These are phyloP conservation scores for Monilinia fructicola DNA, from an alignment of 2,329 filamentous ascomycete species.

Conservation along the genomic window DNA sequence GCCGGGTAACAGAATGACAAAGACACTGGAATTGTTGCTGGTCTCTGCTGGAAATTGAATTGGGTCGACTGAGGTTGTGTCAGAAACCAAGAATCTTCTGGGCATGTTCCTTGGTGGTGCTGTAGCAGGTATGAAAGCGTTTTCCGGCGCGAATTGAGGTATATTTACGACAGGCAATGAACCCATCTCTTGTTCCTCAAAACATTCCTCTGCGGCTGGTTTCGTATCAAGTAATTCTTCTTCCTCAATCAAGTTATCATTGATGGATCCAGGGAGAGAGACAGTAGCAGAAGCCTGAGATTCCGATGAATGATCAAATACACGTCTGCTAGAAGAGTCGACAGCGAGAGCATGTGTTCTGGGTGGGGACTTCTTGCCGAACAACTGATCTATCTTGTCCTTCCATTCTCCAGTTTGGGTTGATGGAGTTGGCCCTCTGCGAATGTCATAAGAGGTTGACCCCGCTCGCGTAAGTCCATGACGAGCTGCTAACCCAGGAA, in stretches of 20 bases:
- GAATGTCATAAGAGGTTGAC: conserved; percentile 45
- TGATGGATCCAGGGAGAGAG: conserved; percentile 55
- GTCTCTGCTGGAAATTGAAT: conserved; percentile 45
- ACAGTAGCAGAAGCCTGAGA: conserved; percentile 59
- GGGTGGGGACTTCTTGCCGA: conserved; percentile 55
- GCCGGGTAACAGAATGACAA: conserved; percentile 50
- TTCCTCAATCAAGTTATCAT: conserved; percentile 41
- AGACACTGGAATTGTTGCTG: conserved; percentile 43
- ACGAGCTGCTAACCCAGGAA: conserved; percentile 27
- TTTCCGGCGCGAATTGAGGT: conserved; percentile 61
- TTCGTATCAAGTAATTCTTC: conserved; percentile 56
- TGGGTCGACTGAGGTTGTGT: conserved; percentile 49
- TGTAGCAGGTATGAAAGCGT: conserved; percentile 61
- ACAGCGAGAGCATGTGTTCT: conserved; percentile 62
- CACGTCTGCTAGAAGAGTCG: conserved; percentile 66
- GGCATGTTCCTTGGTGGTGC: conserved; percentile 55
- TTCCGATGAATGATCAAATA: conserved; percentile 56
- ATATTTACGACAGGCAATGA: conserved; percentile 70
- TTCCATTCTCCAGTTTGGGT: conserved; percentile 62
- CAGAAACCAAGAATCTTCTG: conserved; percentile 49
- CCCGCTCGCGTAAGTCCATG: conserved; percentile 45
- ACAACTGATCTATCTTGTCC: conserved; percentile 76
- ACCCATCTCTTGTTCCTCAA: conserved; percentile 78
- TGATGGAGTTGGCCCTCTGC: conserved; percentile 35
- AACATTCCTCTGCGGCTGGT: conserved; percentile 74